A percentile compares a stretch with the other conserved stretches of the same genome.
Conservation (phyloP, 1,139 yeast genomes). For the Lodderomyces orthopsilosis region DNA sequence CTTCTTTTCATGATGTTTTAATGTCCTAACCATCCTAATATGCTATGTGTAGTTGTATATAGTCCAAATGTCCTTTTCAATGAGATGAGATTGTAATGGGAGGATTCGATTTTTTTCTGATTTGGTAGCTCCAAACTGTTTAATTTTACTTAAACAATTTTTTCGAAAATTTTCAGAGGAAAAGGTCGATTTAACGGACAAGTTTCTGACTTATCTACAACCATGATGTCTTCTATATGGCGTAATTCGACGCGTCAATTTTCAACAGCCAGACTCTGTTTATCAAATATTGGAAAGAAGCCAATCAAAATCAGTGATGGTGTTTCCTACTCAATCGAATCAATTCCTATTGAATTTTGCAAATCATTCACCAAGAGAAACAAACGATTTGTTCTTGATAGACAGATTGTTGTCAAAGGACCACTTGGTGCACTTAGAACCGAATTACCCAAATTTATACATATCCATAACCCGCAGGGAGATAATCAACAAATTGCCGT, state of each 20-base stretch:
- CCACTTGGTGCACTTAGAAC: constrained; percentile 72
- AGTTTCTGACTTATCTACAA: too few relatives aligned
- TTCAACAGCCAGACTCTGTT: constrained; percentile 24
- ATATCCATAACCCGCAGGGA: constrained; percentile 26
- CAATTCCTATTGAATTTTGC: constrained; percentile 42
- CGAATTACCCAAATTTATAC: constrained; percentile 72
- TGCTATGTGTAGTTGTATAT: neutral
- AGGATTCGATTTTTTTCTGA: too few relatives aligned
- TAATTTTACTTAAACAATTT: neutral
- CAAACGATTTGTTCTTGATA: constrained; percentile 54
- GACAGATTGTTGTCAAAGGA: constrained; percentile 67
- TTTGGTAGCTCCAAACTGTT: too few relatives aligned
- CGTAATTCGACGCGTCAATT: constrained; percentile 17
- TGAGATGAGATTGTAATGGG: too few relatives aligned
- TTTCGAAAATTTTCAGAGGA: neutral
- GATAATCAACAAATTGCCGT: constrained; percentile 44
- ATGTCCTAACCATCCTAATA: constrained; percentile 72
- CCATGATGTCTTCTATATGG: constrained; percentile 2
- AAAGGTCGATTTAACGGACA: too few relatives aligned
- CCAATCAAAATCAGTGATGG: constrained; percentile 35
- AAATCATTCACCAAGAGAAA: constrained; percentile 70
- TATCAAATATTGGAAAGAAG: constrained; percentile 43
- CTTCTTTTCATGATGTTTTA: constrained; percentile 94
- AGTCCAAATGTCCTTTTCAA: too few relatives aligned
- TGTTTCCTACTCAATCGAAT: constrained; percentile 33